A percentile compares a stretch with the other conserved stretches of the same genome.
Evolutionary conservation across 208 protist species (phyloP).

Genomic region (Trypanosoma brucei): DNA sequence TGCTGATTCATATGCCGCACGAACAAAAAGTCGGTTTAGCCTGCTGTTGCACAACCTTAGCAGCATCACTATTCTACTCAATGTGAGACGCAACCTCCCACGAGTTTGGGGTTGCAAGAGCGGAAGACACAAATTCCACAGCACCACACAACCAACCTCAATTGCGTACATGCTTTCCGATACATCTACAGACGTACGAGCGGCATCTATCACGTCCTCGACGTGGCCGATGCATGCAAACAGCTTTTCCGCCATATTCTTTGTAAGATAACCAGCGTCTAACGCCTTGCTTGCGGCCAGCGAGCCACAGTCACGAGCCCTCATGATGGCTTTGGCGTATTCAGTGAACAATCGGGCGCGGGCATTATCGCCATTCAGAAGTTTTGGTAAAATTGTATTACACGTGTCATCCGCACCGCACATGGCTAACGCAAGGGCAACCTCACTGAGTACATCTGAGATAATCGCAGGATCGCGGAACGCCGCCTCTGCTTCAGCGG

Average conservation of each 20-base stretch:
- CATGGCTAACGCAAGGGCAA: slow-evolving; percentile 61
- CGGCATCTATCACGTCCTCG: slow-evolving; percentile 52
- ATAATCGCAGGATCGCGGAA: slow-evolving; percentile 38
- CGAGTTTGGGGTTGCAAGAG: slow-evolving; percentile 40
- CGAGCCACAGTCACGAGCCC: slow-evolving; percentile 19
- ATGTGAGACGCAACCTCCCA: slow-evolving; percentile 28
- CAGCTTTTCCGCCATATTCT: slow-evolving; percentile 26
- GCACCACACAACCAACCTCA: slow-evolving; percentile 50
- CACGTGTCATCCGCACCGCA: slow-evolving; percentile 34
- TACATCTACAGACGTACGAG: slow-evolving; percentile 53
- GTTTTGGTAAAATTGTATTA: slow-evolving; percentile 12
- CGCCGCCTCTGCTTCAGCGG: slow-evolving; percentile 10
- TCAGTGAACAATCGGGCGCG: slow-evolving; percentile 44
- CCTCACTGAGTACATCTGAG: slow-evolving; percentile 67
- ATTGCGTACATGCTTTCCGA: slow-evolving; percentile 63
- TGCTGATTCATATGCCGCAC: slow-evolving; percentile 52
- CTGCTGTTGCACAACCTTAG: slow-evolving; percentile 11
- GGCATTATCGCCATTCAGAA: slow-evolving; percentile 25
- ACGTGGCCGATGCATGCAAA: slow-evolving; percentile 36
- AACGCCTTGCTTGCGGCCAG: slow-evolving; percentile 23
- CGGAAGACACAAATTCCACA: slow-evolving; percentile 71
- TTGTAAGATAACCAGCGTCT: slow-evolving; percentile 49
- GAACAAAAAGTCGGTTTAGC: slow-evolving; percentile 32
- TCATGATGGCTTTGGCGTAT: slow-evolving; percentile 33
- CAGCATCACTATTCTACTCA: slow-evolving; percentile 26